phyloP scores from a whole-genome alignment of 208 protist species.

The Leishmania gerbilli region DNA sequence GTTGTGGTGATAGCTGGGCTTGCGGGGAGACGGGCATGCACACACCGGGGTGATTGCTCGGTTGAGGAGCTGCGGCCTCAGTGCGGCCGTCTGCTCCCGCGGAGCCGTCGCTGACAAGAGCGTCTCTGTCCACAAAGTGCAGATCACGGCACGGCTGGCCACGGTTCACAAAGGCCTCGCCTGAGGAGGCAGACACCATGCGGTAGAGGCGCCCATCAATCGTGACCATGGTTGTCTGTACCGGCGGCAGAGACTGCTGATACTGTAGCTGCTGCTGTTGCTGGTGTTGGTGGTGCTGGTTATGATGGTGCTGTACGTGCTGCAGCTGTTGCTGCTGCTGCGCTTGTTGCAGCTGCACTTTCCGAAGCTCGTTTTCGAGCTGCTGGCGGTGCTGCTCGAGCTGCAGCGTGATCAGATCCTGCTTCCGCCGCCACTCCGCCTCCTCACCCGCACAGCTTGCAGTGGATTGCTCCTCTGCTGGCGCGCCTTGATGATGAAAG shows the following conservation, averaged over 20 bases:
- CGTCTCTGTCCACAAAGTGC: not conserved
- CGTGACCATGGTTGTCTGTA: not conserved
- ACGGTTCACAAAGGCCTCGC: slow-evolving; percentile 1
- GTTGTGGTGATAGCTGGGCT: not conserved
- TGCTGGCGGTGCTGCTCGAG: slow-evolving; percentile 13
- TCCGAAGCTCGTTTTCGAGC: slow-evolving; percentile 9
- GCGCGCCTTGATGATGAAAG: not conserved
- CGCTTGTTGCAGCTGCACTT: not conserved
- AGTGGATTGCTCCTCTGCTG: not conserved
- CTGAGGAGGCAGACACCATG: not conserved
- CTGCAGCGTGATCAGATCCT: slow-evolving; percentile 3
- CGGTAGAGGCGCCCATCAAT: slow-evolving; percentile 9
- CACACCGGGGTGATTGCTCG: not conserved
- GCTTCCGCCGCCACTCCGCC: not conserved
- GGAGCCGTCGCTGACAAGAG: not conserved
- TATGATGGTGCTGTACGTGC: slow-evolving; percentile 5
- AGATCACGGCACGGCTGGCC: not conserved
- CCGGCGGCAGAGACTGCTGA: not conserved
- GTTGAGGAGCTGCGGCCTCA: not conserved
- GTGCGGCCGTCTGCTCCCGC: not conserved
- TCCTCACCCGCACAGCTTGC: not conserved
- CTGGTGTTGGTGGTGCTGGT: slow-evolving; percentile 1
- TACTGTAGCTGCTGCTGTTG: not conserved
- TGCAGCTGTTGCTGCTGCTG: slow-evolving; percentile 10
- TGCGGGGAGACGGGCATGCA: not conserved